Conservation (phyloP, 2,329 filamentous ascomycete species). For the Oidium heveae region DNA sequence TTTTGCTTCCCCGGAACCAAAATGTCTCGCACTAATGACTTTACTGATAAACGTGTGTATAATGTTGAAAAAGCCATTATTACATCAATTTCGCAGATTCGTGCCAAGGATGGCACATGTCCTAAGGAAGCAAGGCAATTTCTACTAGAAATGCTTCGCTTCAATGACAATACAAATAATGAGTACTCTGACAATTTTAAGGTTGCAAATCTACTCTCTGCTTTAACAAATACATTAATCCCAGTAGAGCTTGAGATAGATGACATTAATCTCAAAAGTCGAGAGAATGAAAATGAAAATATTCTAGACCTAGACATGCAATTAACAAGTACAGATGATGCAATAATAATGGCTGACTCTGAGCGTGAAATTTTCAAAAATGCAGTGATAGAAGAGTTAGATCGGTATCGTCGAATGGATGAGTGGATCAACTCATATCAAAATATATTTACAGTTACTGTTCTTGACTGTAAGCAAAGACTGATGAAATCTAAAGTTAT, state of each 20-base stretch:
- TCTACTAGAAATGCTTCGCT: constrained; percentile 67
- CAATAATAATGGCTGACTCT: constrained; percentile 15
- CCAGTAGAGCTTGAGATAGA: constrained; percentile 16
- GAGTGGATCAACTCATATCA: constrained; percentile 44
- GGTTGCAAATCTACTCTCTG: constrained; percentile 51
- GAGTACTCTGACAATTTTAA: constrained; percentile 75
- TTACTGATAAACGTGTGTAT: constrained; percentile 66
- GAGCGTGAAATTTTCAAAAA: constrained; percentile 17
- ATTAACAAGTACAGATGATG: constrained; percentile 14
- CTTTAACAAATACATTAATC: constrained; percentile 32
- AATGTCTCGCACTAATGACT: constrained; percentile 76
- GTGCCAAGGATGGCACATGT: constrained; percentile 29
- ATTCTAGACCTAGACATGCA: constrained; percentile 13
- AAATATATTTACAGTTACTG: constrained; percentile 38
- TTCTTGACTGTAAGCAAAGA: constrained; percentile 32
- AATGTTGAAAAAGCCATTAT: constrained; percentile 65
- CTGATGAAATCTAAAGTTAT: constrained; percentile 41
- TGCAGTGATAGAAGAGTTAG: constrained; percentile 33
- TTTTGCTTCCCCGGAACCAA: constrained; percentile 60
- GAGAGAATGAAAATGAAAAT: constrained; percentile 18
- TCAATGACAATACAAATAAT: constrained; percentile 88
- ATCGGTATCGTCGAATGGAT: constrained; percentile 40
- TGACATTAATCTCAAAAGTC: constrained; percentile 7
- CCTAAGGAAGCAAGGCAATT: constrained; percentile 60
- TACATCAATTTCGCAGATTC: constrained; percentile 52